Conservation (phyloP, 352 stramenopile species). For the Phytophthora cactorum region DNA sequence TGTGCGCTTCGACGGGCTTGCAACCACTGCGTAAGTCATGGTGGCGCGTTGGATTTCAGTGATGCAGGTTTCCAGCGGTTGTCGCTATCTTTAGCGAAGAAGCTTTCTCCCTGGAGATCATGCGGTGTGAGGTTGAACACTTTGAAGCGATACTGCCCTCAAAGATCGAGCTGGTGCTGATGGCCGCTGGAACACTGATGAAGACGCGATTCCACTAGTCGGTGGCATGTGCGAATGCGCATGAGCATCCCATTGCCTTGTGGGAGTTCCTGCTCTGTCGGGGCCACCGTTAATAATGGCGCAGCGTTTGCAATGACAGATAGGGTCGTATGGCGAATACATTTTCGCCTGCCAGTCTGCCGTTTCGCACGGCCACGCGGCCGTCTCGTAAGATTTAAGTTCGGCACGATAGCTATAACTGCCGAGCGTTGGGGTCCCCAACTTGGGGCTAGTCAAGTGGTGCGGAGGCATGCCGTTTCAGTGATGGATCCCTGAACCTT, state of each 20-base stretch:
- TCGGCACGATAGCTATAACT: too few species aligned
- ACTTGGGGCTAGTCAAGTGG: too few species aligned
- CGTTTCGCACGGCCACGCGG: too few species aligned
- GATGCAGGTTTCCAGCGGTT: neutral
- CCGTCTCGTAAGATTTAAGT: too few species aligned
- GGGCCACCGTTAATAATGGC: neutral
- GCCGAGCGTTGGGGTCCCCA: too few species aligned
- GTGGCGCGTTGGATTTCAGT: neutral
- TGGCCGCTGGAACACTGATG: slow-evolving; percentile 1
- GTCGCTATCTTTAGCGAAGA: neutral
- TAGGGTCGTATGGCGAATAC: too few species aligned
- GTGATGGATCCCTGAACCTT: slow-evolving; percentile 15
- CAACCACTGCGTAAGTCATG: neutral
- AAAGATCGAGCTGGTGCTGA: neutral
- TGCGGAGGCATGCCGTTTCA: neutral
- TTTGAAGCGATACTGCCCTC: too few species aligned
- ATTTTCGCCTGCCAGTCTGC: too few species aligned
- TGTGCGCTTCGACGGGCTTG: neutral
- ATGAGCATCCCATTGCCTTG: neutral
- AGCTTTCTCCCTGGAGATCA: neutral
- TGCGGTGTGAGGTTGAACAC: neutral
- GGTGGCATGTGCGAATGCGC: neutral
- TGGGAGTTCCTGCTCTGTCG: neutral
- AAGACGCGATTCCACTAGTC: slow-evolving; percentile 14
- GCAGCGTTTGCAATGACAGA: slow-evolving; percentile 1